Base-by-base conservation (phyloP, 2,329 filamentous ascomycete genomes). In the Alternaria solani region DNA sequence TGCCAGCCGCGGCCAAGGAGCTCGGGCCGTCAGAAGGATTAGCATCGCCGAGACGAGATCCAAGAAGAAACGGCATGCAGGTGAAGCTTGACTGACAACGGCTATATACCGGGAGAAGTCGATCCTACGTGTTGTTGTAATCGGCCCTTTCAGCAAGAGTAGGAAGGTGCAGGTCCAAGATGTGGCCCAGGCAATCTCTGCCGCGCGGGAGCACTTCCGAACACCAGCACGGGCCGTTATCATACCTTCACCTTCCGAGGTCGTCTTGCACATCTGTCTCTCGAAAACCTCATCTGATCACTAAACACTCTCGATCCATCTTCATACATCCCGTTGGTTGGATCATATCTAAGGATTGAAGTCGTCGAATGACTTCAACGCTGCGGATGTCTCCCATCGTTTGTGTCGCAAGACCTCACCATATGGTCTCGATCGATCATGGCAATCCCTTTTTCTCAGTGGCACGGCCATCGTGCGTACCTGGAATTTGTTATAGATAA, bases 31-130 rank as follows among this genome's bases (percentile, higher is more conserved):
- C 28, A 14, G 14, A 34, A 49, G 18, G 57, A 49, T 49, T 36
- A 42, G 32, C 46, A 43, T 46, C 41, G 44, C 49, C 61, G 57
- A 63, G 57, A 56, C 49, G 28, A 46, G 46, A 51, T n/a, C 53
- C 47, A 56, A 54, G 46, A 43, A 43, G n/a, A 48, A 30, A 47
- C 53, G 46, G 42, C 34, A 43, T 51, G 51, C 39, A 54, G 54
- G 49, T 42, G 51, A 57, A 59, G 58, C 53, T 54, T 53, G 57
- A 46, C 57, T 23, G 48, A 28, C 49, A 48, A 25, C 41, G 51
- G 51, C 30, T 28, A 39, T 49, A 52, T 18, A 42, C 54, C 54
- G 25, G 26, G 51, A 30, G 36, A 38, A 51, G 34, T 23, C 43
- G 26, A 38, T 34, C 26, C 46, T 49, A 49, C 38, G 38, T 39